Evolutionary conservation across 2,329 filamentous ascomycete species (phyloP).

Genomic region (Paecilomyces sp.): DNA sequence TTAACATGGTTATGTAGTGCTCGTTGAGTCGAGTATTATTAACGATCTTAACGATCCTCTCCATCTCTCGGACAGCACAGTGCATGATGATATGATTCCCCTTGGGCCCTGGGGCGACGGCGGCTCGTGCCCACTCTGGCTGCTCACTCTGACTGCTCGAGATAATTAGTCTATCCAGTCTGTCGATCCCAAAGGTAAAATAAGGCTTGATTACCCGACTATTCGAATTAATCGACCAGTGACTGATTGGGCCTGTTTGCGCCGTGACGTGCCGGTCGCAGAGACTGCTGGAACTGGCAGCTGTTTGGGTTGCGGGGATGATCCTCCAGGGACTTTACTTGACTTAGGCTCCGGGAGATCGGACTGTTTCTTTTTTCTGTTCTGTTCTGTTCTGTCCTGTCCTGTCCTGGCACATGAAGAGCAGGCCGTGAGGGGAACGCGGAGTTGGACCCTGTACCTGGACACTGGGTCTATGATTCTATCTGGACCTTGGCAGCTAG

Average conservation of each 20-base stretch:
- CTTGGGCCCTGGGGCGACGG: no score
- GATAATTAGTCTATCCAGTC: neutral
- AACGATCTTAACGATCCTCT: no score
- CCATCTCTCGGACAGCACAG: no score
- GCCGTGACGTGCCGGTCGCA: neutral
- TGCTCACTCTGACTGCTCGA: neutral
- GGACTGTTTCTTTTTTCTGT: neutral
- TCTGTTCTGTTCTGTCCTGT: no score
- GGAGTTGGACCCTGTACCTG: neutral
- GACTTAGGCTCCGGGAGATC: neutral
- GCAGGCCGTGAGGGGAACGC: neutral
- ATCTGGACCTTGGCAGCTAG: no score
- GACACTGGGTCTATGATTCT: no score
- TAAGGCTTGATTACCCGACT: neutral
- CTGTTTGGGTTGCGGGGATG: neutral
- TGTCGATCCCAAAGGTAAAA: neutral
- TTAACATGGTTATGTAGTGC: no score
- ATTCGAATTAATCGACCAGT: neutral
- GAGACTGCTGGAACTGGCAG: neutral
- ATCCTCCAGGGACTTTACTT: neutral
- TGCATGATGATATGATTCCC: no score
- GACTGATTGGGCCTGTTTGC: neutral
- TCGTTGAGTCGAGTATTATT: no score
- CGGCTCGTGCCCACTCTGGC: neutral
- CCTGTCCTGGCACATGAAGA: neutral